phyloP scores from a whole-genome alignment of 176 grass and related monocot species.

The Triticum timopheevii region DNA sequence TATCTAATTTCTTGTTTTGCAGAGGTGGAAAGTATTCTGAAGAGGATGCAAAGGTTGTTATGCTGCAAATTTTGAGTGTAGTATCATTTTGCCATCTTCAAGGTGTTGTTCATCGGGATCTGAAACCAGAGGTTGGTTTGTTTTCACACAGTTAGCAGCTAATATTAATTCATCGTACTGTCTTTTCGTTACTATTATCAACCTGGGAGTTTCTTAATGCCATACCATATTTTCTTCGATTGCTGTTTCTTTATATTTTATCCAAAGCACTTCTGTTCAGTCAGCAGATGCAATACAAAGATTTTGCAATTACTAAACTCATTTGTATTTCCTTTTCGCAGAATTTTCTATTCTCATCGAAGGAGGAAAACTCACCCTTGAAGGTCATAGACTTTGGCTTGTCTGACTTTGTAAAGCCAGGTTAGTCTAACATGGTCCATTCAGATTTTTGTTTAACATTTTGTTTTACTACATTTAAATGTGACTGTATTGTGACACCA shows the following conservation, averaged over 20 bases:
- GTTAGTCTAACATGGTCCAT: conserved; percentile 40
- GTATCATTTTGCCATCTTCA: conserved; percentile 99
- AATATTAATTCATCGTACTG: background rate
- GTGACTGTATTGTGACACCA: conserved; percentile 11
- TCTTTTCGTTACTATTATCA: background rate
- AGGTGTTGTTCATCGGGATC: conserved; percentile 96
- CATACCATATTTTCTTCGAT: background rate
- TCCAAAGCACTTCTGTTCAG: background rate
- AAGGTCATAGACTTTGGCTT: conserved; percentile 99
- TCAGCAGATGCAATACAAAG: background rate
- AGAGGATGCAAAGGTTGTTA: conserved; percentile 92
- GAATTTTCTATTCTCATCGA: conserved; percentile 97
- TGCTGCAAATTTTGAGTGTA: conserved; percentile 92
- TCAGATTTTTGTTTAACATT: conserved; percentile 22
- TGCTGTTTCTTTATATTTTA: conserved; percentile 17
- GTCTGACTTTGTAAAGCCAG: conserved; percentile 99
- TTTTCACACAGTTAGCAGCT: conserved; percentile 14
- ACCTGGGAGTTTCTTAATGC: background rate
- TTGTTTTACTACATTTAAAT: conserved; percentile 25
- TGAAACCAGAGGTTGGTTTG: conserved; percentile 88
- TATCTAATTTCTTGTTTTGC: conserved; percentile 13
- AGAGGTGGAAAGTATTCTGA: conserved; percentile 99
- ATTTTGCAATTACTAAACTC: conserved; percentile 16
- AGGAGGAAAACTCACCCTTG: conserved; percentile 77
- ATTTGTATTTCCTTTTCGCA: conserved; percentile 38